Percentiles rank a stretch among this genome's conserved stretches.
Conservation (phyloP, 495 filamentous ascomycete genomes). For the Extremus antarcticus region DNA sequence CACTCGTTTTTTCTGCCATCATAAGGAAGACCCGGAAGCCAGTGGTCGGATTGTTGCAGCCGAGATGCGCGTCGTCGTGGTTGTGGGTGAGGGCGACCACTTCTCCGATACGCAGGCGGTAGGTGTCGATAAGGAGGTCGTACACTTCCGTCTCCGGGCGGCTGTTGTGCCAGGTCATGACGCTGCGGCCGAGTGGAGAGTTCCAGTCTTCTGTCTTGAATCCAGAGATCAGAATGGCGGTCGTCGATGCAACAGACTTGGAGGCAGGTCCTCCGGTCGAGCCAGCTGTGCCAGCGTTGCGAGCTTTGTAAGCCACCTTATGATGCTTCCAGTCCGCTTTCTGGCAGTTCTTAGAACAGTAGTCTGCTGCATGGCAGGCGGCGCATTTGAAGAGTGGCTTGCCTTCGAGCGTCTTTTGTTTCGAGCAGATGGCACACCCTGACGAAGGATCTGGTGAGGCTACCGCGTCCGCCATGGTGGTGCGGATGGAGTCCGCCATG, state of each 20-base stretch:
- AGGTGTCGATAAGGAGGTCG: slow-evolving; percentile 38
- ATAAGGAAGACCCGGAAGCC: slow-evolving; percentile 25
- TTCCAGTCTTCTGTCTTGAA: not conserved
- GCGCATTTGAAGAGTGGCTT: slow-evolving; percentile 24
- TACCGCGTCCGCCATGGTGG: no score
- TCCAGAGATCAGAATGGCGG: not conserved
- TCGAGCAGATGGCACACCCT: not conserved
- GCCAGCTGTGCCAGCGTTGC: not conserved
- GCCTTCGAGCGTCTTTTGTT: not conserved
- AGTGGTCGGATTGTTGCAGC: slow-evolving; percentile 7
- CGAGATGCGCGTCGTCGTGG: slow-evolving; percentile 20
- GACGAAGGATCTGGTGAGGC: no score
- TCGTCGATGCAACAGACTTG: not conserved
- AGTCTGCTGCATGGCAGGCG: slow-evolving; percentile 31
- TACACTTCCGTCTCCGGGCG: slow-evolving; percentile 35
- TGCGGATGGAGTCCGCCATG: no score
- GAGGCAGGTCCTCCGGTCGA: not conserved
- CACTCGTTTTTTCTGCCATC: slow-evolving; percentile 17
- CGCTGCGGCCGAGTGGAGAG: no score
- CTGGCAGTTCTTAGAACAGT: slow-evolving; percentile 41
- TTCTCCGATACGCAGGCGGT: slow-evolving; percentile 34
- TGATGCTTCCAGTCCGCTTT: slow-evolving; percentile 37
- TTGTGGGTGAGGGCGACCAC: no score
- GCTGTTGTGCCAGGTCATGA: slow-evolving; percentile 28
- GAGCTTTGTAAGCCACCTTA: slow-evolving; percentile 29